Conservation (phyloP, 1,284 basidiomycete species). For the Macrocystidia cucumis region DNA sequence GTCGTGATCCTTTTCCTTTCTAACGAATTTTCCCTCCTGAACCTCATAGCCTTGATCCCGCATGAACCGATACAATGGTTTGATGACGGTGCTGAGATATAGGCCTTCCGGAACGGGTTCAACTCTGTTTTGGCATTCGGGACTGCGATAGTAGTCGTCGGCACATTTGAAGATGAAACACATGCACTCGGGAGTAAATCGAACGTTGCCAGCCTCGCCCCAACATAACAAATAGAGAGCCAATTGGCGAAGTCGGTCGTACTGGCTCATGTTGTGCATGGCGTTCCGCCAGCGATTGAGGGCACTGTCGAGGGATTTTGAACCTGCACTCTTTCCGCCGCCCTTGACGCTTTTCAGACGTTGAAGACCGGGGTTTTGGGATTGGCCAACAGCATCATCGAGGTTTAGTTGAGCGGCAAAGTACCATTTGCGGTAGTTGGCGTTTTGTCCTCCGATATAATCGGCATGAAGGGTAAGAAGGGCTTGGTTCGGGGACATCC, state of each 20-base stretch:
- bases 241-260: constrained; percentile 94
- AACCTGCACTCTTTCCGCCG: constrained; percentile 49
- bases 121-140: constrained; percentile 93
- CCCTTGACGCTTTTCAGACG: constrained; percentile 84
- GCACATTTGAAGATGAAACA: constrained; percentile 99
- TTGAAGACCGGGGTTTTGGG: constrained; percentile 89
- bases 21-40: constrained; percentile 90
- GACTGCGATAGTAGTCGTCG: constrained; percentile 97
- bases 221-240: constrained; percentile 95
- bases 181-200: constrained; percentile 94
- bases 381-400: constrained; percentile 95
- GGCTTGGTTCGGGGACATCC: constrained; percentile 98
- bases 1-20: constrained; percentile 92
- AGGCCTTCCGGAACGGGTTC: constrained; percentile 95
- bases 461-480: constrained; percentile 95
- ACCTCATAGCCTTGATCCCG: constrained; percentile 98
- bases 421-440: constrained; percentile 99
- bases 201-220: constrained; percentile 97
- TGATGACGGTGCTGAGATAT: constrained; percentile 89
- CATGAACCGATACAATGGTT: constrained; percentile 94
- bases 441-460: constrained; percentile 96
- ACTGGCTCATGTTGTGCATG: constrained; percentile 99
- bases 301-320: constrained; percentile 90
- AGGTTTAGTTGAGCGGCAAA: constrained; percentile 99
- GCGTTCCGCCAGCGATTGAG: constrained; percentile 94